Evolutionary conservation across 495 filamentous ascomycete species (phyloP), one percentile per base, ranked within the genome.

Genomic region (Neurospora sp.): DNA sequence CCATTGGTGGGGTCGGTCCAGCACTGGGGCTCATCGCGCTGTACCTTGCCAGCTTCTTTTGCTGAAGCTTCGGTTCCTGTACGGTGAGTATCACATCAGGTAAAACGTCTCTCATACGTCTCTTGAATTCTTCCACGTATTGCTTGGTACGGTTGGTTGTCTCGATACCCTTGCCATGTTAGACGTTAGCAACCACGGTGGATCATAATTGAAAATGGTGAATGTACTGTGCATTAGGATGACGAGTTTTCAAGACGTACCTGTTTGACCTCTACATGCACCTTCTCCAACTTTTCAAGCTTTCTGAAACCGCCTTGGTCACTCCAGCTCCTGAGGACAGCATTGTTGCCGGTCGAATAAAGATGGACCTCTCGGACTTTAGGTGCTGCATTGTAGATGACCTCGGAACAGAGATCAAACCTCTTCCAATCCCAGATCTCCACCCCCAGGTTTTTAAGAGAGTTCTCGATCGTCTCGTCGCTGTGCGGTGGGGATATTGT

Each of bases 361-460:
- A 83, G 78, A 53, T 74, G 70, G 5, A 84, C 69, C 69, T 78
- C 76, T 35, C 70, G 72, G n/a, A 77, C 78, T 14, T 75, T 74
- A 0, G 72, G 72, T 5, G 77, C 79, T 5, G 75, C 78, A n/a
- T 72, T 76, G 12, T 68, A 69, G 16, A 84, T 79, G 11, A 78
- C 76, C 16, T 83, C 77, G 11, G 69, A 77, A 46, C 80, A 80
- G 3, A 84, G 46, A 42, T 84, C 82, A 9, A 70, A 12, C 77
- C 80, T 81, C 39, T 77, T 77, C 82, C 81, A 84, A 69, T 84
- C 81, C 78, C 79, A 80, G 20, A 76, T 75, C 31, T 82, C 77
- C 4, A 83, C 76, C 39, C 74, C 76, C 8, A 81, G 71, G 0
- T 72, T 72, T n/a, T 72, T 71, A 7, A 82, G 74, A n/a, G 77